Evolutionary conservation across 305 asterid species (phyloP), one percentile per base, ranked within the genome.

Genomic region (Ajuga reptans): DNA sequence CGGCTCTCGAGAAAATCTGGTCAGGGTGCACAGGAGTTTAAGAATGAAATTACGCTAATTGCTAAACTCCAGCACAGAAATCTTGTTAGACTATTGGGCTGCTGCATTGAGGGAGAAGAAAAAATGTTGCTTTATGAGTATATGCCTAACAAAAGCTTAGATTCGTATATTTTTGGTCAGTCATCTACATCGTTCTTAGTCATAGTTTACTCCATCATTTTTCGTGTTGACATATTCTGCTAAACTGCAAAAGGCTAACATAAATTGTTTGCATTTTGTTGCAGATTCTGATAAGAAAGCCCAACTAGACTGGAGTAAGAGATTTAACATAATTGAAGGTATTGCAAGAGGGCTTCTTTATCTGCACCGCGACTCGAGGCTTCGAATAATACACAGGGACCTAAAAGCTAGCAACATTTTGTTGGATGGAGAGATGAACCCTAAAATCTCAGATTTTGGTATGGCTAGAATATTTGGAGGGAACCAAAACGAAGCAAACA

Each of bases 401-500:
- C 75, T 92, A 46, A 92, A 92, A 81, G 92, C 88, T 0, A 87
- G 98, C 84, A 92, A 92, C 79, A 86, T 92, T 75, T 74, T 92
- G 75, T 72, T 92, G 81, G 98, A 92, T 55, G 89, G 78, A 68
- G 96, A 90, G 12, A 90, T 92, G 98, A 87, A 80, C 82, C 98
- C 98, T 3, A 92, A 88, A 57, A 90, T 92, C 49, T 87, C 98
- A 46, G 98, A 92, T 79, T 92, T 92, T 55, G 98, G 98, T 55
- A 88, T 90, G 98, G 98, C 98, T 37, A 79, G 95, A 80, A 90
- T 90, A 50, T 92, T 85, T 29, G 96, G 92, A 63, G 95, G 91
- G 55, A 87, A 82, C 74, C 91, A 92, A 78, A 84, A 85, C 55
- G 96, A 88, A 77, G 97, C 81, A 15, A 83, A 86, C 78, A 92